Evolutionary conservation across 768 basidiomycete genomes (phyloP), one percentile per base, ranked within the genome.

Genomic region (Termitomyces sp.): DNA sequence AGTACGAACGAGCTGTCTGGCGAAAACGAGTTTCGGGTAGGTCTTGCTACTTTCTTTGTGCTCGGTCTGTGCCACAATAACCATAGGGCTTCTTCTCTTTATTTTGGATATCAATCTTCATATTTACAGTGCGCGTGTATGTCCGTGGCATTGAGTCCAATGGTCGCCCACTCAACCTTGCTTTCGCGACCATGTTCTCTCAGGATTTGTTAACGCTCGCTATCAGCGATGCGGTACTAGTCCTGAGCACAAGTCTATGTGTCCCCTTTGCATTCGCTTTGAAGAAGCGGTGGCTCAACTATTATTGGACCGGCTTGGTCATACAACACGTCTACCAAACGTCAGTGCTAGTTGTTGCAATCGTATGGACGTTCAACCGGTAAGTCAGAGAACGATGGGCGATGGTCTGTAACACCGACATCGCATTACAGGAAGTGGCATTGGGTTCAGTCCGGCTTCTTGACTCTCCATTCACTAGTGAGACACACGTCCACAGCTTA

Each of bases 391-490:
- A 46, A 46, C 18, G 45, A 33, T 48, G 44, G 18, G 30, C 16
- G 10, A 41, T 22, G 7, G 30, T 10, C 16, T 51, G 11, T 58
- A 43, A 52, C 48, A 40, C 36, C 20, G 11, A 22, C n/a, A 35
- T 43, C 20, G 50, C 35, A 8, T 51, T 33, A n/a, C 58, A 90
- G 94, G 52, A 81, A 94, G 65, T 98, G 95, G 95, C 94, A 93
- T 36, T 98, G 95, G 95, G 95, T 98, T 5, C 95, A 98, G 68
- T 91, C 90, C 5, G 94, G 92, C 6, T 95, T 90, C 70, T 74
- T 94, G 50, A 95, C 90, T 0, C 71, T 94, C 50, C 95, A 98
- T 68, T 85, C 90, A 9, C 76, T 98, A 22, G 91, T 87, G 60
- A 55, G 82, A 72, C 18, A 35, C 35, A 50, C 14, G 1, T 24